Conservation (phyloP, 2,329 filamentous ascomycete genomes). For the Aspergillus unguis region DNA sequence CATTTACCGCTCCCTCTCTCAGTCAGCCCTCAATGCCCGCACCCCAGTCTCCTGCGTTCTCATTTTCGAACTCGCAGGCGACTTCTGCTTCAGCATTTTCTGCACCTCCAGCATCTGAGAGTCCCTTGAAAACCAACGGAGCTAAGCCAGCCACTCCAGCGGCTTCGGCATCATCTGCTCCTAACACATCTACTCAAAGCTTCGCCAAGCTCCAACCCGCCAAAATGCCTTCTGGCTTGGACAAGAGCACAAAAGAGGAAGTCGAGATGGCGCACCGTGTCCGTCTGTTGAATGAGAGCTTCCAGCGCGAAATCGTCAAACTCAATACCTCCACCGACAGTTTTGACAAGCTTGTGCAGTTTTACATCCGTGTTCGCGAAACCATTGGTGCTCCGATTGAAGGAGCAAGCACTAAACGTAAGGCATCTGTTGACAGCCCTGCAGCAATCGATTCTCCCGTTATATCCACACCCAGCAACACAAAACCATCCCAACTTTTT, state of each 20-base stretch:
- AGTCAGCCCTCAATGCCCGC: conserved; percentile 6
- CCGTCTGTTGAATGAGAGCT: conserved; percentile 33
- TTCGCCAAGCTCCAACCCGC: conserved; percentile 18
- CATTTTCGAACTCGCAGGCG: conserved; percentile 10
- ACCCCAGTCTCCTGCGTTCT: conserved; percentile 10
- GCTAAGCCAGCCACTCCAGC: conserved; percentile 4
- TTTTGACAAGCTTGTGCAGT: conserved; percentile 36
- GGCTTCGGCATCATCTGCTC: conserved; percentile 1
- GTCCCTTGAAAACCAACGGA: conserved; percentile 16
- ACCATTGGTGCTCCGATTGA: conserved; percentile 36
- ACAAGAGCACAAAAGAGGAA: conserved; percentile 18
- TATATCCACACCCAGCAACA: conserved; percentile 1
- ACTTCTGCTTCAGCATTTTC: conserved; percentile 9
- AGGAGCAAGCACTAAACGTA: conserved; percentile 25
- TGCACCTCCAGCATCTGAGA: conserved; percentile 9
- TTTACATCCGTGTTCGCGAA: conserved; percentile 39
- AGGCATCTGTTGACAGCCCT: conserved; percentile 21
- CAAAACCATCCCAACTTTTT: conserved; percentile 19
- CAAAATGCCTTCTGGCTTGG: conserved; percentile 18
- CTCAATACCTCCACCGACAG: conserved; percentile 32
- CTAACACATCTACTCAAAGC: background rate
- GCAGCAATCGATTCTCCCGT: conserved; percentile 6
- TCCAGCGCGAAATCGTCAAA: conserved; percentile 31
- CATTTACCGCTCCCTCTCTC: conserved; percentile 15
- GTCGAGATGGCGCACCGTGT: conserved; percentile 28